phyloP scores from a whole-genome alignment of 1,284 basidiomycete genomes.

The Coniferiporia weirii region DNA sequence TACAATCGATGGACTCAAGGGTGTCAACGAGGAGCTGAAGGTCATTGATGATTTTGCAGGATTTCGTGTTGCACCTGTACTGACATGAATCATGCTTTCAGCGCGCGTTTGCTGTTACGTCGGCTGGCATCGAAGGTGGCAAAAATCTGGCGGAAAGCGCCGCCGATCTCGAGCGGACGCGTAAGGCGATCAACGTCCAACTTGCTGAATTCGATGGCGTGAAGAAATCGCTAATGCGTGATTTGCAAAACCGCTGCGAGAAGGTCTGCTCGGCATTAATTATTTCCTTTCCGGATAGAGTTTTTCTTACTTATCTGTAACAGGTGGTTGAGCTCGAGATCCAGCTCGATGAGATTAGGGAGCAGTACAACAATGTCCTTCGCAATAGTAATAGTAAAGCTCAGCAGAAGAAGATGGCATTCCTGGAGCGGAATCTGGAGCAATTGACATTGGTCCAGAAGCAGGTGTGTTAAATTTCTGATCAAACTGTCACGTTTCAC shows the following conservation, averaged over 20 bases:
- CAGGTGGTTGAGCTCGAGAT: slow-evolving; percentile 99
- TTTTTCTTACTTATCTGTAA: background rate
- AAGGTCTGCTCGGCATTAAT: slow-evolving; percentile 56
- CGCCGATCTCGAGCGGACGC: slow-evolving; percentile 93
- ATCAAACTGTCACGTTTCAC: slow-evolving; percentile 9
- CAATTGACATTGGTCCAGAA: slow-evolving; percentile 96
- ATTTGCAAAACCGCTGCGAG: slow-evolving; percentile 98
- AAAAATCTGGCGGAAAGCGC: slow-evolving; percentile 95
- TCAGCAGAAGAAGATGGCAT: slow-evolving; percentile 99
- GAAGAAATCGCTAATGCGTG: slow-evolving; percentile 98
- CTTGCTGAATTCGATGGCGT: slow-evolving; percentile 97
- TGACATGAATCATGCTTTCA: slow-evolving; percentile 29
- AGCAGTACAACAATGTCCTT: slow-evolving; percentile 98
- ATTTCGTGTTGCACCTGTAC: background rate
- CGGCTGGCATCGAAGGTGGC: slow-evolving; percentile 93
- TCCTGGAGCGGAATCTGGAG: slow-evolving; percentile 95
- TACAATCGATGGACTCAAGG: slow-evolving; percentile 90
- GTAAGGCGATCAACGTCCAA: slow-evolving; percentile 96
- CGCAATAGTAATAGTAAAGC: slow-evolving; percentile 97
- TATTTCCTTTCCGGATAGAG: background rate
- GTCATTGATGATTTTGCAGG: slow-evolving; percentile 33
- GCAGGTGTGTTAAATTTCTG: slow-evolving; percentile 51
- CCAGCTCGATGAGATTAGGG: slow-evolving; percentile 96
- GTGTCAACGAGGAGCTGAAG: slow-evolving; percentile 97
- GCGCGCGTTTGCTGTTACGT: slow-evolving; percentile 95